Evolutionary conservation across 805 yeast genomes (phyloP).

Genomic region (Candida insectorum): DNA sequence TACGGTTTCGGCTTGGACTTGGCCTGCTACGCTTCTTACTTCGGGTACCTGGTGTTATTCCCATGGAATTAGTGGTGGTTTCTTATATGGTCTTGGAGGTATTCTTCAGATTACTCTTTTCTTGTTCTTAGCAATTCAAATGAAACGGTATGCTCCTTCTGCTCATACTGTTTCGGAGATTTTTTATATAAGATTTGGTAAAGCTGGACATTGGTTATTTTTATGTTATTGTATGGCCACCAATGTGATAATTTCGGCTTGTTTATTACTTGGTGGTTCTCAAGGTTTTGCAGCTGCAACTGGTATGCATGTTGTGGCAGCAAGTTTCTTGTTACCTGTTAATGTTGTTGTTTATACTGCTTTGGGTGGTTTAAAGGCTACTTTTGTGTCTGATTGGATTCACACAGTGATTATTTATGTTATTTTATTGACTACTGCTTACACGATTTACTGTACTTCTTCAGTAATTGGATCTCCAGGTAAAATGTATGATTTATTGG

Average conservation of each 20-base stretch:
- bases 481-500: conserved; percentile 21
- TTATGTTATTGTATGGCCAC: conserved; percentile 21
- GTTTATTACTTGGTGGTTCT: conserved; percentile 48
- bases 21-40: conserved; percentile 32
- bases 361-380: conserved; percentile 23
- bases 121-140: conserved; percentile 17
- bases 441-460: conserved; percentile 16
- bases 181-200: conserved; percentile 29
- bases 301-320: conserved; percentile 53
- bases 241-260: conserved; percentile 19
- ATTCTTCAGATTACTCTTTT: conserved; percentile 16
- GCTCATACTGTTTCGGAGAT: conserved; percentile 42
- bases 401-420: conserved; percentile 21
- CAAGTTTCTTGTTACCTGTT: conserved; percentile 20
- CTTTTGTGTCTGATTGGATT: conserved; percentile 24
- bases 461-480: conserved; percentile 21
- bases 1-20: conserved; percentile 48
- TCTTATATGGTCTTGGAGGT: conserved; percentile 33
- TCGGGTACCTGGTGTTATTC: conserved; percentile 36
- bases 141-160: conserved; percentile 28
- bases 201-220: conserved; percentile 22
- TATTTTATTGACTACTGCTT: conserved; percentile 17
- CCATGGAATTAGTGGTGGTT: conserved; percentile 42
- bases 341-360: conserved; percentile 22
- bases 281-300: conserved; percentile 74